A percentile compares a stretch with the other conserved stretches of the same genome.
Conservation (phyloP, 495 filamentous ascomycete species). For the Paragyromitra xinjiangensis region DNA sequence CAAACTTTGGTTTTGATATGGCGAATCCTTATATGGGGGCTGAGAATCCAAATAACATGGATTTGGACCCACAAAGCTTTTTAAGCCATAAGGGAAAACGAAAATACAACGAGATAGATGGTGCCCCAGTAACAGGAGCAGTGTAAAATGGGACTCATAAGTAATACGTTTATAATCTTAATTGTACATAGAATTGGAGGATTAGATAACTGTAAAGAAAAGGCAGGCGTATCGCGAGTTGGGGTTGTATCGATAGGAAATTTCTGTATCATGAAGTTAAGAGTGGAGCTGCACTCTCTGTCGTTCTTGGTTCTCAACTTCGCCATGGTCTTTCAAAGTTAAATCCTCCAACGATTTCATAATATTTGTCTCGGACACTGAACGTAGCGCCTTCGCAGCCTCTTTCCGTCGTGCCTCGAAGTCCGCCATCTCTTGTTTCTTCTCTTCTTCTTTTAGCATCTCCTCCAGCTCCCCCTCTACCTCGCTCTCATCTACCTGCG, state of each 20-base stretch:
- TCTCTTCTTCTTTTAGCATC: slow-evolving; percentile 73
- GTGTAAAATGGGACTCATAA: slow-evolving; percentile 6
- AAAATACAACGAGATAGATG: slow-evolving; percentile 34
- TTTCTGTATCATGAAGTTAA: slow-evolving; percentile 32
- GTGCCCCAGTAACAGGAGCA: slow-evolving; percentile 6
- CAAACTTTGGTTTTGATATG: slow-evolving; percentile 20
- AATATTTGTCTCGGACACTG: slow-evolving; percentile 59
- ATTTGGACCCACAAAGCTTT: neutral
- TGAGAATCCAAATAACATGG: neutral
- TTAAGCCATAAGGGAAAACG: slow-evolving; percentile 32
- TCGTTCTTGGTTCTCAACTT: slow-evolving; percentile 55
- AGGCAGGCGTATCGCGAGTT: neutral
- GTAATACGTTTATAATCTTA: slow-evolving; percentile 20
- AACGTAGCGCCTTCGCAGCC: slow-evolving; percentile 50
- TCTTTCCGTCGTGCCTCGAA: slow-evolving; percentile 57
- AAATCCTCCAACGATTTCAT: slow-evolving; percentile 61
- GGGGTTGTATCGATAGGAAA: neutral
- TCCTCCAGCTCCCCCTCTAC: slow-evolving; percentile 88
- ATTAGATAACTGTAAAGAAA: slow-evolving; percentile 21
- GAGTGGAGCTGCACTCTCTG: slow-evolving; percentile 40
- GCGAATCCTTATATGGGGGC: slow-evolving; percentile 11
- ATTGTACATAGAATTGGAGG: slow-evolving; percentile 28
- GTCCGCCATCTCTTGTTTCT: slow-evolving; percentile 62
- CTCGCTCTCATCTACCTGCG: slow-evolving; percentile 77
- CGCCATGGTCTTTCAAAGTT: slow-evolving; percentile 49